Evolutionary conservation across 2,329 filamentous ascomycete species (phyloP), one percentile per base, ranked within the genome.

Genomic region (Trichoderma lentiforme): DNA sequence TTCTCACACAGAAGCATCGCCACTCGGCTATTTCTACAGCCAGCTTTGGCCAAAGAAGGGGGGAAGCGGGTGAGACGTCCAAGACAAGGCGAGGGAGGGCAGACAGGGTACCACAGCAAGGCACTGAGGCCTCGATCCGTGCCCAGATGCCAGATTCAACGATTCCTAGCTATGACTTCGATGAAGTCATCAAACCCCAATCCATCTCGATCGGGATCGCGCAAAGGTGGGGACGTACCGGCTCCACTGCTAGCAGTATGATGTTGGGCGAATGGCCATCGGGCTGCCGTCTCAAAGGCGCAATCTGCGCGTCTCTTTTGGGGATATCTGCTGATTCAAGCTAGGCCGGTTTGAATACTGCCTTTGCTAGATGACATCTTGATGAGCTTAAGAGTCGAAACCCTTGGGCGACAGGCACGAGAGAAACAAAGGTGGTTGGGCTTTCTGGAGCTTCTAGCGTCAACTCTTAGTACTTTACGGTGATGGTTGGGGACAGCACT

Each of bases 101-200:
- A 62, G 30, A 28, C 39, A 61, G 57, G 66, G 67, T 62, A 26
- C 67, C 67, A 62, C 57, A 61, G 67, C 61, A 65, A 36, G 26
- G 53, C 51, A 43, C 36, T 36, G 34, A 65, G 32, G 47, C 57
- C 43, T 58, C 64, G 71, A 68, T 72, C 71, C 39, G 12, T 63
- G 58, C 43, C 64, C 57, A 51, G 56, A 69, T 69, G 47, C 64
- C 51, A 69, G 71, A 72, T 72, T 69, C 43, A n/a, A 57, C 64
- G 71, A 64, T 64, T 57, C 36, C 47, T 34, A 18, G 15, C 70
- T 18, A 67, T 47, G 56, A 36, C 63, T 21, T 39, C 57, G 64
- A 72, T 72, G 71, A 72, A 68, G 71, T 72, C 71, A 72, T 72
- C n/a, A 57, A 57, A 28, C 43, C 18, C 26, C 30, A 26, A 53